A percentile compares a stretch with the other conserved stretches of the same genome.
Evolutionary conservation across 1,284 basidiomycete genomes (phyloP).

Genomic region (Flammula alnicola): DNA sequence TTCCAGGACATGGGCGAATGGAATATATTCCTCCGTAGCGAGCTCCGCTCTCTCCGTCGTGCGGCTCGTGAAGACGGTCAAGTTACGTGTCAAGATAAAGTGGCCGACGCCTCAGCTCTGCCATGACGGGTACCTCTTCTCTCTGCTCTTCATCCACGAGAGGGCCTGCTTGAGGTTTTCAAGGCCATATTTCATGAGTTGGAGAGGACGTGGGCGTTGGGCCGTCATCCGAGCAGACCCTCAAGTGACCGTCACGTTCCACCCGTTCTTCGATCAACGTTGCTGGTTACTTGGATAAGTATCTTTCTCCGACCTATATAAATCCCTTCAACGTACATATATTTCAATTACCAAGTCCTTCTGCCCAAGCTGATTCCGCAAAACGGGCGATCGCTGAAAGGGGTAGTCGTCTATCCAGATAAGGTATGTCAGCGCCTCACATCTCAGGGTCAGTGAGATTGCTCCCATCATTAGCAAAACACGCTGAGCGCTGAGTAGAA

Average conservation of each 20-base stretch:
- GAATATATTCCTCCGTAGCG: too few relatives aligned
- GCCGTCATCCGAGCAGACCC: constrained; percentile 25
- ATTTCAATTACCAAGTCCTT: too few relatives aligned
- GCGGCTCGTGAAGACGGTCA: constrained; percentile 73
- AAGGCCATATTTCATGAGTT: constrained; percentile 74
- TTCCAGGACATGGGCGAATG: too few relatives aligned
- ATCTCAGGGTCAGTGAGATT: neutral
- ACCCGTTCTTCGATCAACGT: constrained; percentile 17
- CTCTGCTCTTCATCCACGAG: constrained; percentile 78
- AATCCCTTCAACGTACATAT: too few relatives aligned
- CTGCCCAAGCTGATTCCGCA: too few relatives aligned
- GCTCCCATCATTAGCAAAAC: neutral
- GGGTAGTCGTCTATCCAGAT: constrained; percentile 11
- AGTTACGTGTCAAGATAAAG: constrained; percentile 80
- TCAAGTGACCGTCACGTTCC: constrained; percentile 10
- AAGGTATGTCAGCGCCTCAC: constrained; percentile 9
- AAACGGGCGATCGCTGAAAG: constrained; percentile 10
- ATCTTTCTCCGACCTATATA: too few relatives aligned
- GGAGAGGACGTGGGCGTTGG: constrained; percentile 74
- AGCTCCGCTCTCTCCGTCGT: too few relatives aligned
- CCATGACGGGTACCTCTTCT: constrained; percentile 55
- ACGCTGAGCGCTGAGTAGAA: too few relatives aligned
- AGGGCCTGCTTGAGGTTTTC: constrained; percentile 83
- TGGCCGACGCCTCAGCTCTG: constrained; percentile 40
- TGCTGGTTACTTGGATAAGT: constrained; percentile 5